Evolutionary conservation across 148 eudicot species (phyloP).

Genomic region (Silene latifolia): DNA sequence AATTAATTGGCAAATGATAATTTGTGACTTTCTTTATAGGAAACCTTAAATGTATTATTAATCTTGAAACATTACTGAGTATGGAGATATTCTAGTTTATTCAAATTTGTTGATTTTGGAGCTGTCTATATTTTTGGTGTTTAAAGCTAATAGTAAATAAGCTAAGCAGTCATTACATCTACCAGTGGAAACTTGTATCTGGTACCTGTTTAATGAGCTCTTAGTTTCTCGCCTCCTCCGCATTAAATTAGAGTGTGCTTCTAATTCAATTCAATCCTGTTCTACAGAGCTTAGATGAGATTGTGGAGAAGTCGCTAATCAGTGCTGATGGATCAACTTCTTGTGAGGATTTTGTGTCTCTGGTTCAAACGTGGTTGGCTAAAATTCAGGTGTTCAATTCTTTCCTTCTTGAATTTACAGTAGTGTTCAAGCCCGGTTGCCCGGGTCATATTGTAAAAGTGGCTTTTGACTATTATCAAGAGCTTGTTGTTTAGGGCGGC

Average conservation of each 20-base stretch:
- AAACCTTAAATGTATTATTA: background rate
- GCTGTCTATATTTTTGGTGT: background rate
- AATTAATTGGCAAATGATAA: background rate
- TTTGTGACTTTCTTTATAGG: background rate
- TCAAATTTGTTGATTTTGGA: background rate
- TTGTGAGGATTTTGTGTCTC: conserved; percentile 78
- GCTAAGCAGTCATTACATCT: background rate
- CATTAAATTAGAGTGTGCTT: background rate
- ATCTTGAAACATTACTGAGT: background rate
- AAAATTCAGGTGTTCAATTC: conserved; percentile 67
- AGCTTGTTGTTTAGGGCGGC: too few species aligned
- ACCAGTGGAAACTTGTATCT: background rate
- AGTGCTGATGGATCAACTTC: conserved; percentile 65
- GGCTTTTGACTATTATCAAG: too few species aligned
- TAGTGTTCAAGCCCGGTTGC: too few species aligned
- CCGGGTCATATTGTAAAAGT: too few species aligned
- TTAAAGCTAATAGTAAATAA: background rate
- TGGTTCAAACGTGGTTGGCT: conserved; percentile 76
- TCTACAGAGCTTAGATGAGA: conserved; percentile 89
- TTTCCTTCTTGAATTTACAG: background rate
- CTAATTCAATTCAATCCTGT: conserved; percentile 18
- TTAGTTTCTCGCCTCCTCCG: background rate
- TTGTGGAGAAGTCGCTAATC: conserved; percentile 69
- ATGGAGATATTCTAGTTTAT: background rate
- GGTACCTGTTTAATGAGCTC: background rate